Conservation (phyloP, 2,329 filamentous ascomycete species). For the Fusarium albosuccineum region DNA sequence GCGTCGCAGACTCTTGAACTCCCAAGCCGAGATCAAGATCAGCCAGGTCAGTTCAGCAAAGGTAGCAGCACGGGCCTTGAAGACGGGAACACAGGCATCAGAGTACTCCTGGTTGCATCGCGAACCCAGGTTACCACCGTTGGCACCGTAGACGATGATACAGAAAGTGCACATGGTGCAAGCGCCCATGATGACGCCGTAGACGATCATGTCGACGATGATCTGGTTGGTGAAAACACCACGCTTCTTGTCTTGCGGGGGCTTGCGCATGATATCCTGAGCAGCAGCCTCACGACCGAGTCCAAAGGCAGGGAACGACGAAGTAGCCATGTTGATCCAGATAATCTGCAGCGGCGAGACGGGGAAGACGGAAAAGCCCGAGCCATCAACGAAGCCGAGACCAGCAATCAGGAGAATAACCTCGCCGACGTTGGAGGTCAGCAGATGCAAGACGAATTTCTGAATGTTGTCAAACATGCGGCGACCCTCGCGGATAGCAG, state of each 20-base stretch:
- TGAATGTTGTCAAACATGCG: slow-evolving; percentile 92
- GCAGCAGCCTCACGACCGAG: slow-evolving; percentile 83
- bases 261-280: slow-evolving; percentile 82
- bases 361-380: slow-evolving; percentile 83
- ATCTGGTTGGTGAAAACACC: slow-evolving; percentile 85
- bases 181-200: slow-evolving; percentile 81
- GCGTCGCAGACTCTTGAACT: slow-evolving; percentile 79
- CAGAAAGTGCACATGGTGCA: slow-evolving; percentile 76
- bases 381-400: slow-evolving; percentile 81
- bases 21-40: slow-evolving; percentile 81
- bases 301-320: slow-evolving; percentile 88
- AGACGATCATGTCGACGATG: slow-evolving; percentile 82
- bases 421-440: slow-evolving; percentile 86
- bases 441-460: slow-evolving; percentile 85
- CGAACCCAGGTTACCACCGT: slow-evolving; percentile 66
- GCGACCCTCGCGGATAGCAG: slow-evolving; percentile 84
- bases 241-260: slow-evolving; percentile 76
- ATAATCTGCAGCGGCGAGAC: slow-evolving; percentile 88
- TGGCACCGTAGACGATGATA: slow-evolving; percentile 71
- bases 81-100: slow-evolving; percentile 70
- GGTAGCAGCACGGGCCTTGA: slow-evolving; percentile 77
- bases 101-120: slow-evolving; percentile 74
- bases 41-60: slow-evolving; percentile 82
- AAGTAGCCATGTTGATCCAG: slow-evolving; percentile 96
- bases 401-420: slow-evolving; percentile 85